Evolutionary conservation across 768 basidiomycete species (phyloP).

Genomic region (Phlebiopsis flavidoalba): DNA sequence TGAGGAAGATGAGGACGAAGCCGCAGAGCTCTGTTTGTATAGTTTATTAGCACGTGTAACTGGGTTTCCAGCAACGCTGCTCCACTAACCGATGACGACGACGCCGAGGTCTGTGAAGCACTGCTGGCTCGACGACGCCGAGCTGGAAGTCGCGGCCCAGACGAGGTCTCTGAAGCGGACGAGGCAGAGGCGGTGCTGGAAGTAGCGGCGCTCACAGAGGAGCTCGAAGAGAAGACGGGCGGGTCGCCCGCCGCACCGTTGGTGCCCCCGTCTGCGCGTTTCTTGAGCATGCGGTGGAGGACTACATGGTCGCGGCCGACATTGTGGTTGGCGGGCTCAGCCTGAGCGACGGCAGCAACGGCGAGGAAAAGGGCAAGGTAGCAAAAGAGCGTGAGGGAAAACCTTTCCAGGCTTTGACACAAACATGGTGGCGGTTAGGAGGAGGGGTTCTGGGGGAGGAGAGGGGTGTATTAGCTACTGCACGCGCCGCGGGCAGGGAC

Average conservation of each 20-base stretch:
- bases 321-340: constrained; percentile 33
- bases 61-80: background rate
- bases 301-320: constrained; percentile 45
- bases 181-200: constrained; percentile 4
- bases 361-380: constrained; percentile 51
- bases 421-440: constrained; percentile 39
- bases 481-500: background rate
- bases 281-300: constrained; percentile 65
- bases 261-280: constrained; percentile 33
- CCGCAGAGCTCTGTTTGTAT: background rate
- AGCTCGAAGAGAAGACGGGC: constrained; percentile 8
- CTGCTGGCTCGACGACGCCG: background rate
- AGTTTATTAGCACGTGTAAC: background rate
- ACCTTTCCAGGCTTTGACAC: constrained; percentile 37
- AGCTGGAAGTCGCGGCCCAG: background rate
- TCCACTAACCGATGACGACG: background rate
- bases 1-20: constrained; percentile 4
- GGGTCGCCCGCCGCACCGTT: constrained; percentile 24
- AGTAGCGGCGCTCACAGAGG: constrained; percentile 8
- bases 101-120: constrained; percentile 3
- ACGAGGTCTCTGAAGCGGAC: background rate
- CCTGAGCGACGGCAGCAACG: constrained; percentile 40
- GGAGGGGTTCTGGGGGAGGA: background rate
- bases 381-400: constrained; percentile 61
- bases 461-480: background rate